Conservation (phyloP, 306 rosid genomes). For the Herpetospermum pedunculosum region DNA sequence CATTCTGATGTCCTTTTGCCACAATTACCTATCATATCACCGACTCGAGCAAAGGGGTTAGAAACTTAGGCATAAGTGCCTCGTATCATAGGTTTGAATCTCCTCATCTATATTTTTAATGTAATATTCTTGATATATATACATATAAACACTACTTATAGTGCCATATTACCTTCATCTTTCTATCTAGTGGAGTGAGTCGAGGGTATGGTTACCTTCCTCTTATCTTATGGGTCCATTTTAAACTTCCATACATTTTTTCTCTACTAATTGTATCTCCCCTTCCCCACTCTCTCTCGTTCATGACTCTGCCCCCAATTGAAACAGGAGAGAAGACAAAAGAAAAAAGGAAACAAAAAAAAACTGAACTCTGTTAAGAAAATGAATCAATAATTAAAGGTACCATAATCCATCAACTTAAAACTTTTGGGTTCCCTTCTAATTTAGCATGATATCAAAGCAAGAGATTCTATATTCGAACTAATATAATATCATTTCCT, state of each 20-base stretch:
- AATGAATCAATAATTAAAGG: neutral
- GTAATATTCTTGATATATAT: neutral
- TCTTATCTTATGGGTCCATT: neutral
- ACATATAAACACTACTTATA: neutral
- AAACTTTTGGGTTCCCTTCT: neutral
- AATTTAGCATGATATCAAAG: too few relatives aligned
- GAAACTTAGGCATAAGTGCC: neutral
- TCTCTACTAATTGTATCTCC: neutral
- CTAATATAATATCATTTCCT: neutral
- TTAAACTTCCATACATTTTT: neutral
- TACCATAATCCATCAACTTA: neutral
- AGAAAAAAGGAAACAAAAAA: neutral
- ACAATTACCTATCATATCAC: neutral
- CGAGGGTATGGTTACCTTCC: neutral
- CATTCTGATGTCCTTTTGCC: neutral
- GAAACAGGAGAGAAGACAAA: neutral
- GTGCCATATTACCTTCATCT: neutral
- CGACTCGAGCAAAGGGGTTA: neutral
- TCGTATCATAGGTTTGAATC: neutral
- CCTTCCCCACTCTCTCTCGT: neutral
- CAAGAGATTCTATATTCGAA: neutral
- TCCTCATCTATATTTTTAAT: neutral
- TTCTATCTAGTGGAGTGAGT: neutral
- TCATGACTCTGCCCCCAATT: neutral
- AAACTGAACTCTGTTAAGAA: neutral